Base-by-base conservation (phyloP, 441 rosid species). In the Aleurites moluccanus region DNA sequence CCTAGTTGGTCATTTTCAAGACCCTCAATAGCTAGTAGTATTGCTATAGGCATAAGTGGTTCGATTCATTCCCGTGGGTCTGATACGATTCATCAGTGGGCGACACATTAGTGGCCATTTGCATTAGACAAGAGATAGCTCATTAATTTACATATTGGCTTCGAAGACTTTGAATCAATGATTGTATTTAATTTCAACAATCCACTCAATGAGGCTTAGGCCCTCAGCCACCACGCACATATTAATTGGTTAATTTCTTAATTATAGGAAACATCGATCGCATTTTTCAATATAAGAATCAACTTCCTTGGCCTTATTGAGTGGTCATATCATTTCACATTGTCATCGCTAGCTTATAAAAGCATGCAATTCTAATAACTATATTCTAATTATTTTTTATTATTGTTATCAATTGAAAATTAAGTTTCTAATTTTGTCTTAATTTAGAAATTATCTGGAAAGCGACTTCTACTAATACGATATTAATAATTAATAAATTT, bases 1-100 rank as follows among this genome's bases (percentile, higher is more conserved):
- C 89, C 86, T 71, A 73, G 89, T 75, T 72, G 86, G 85, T 83
- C 83, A 47, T 67, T 83, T 73, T 85, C 88, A 66, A 73, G 77
- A 77, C 55, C 45, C 81, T 28, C 8, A 2, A 27, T 72, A 73
- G n/a, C n/a, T n/a, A n/a, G n/a, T n/a, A n/a, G n/a, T n/a, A n/a
- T n/a, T n/a, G 10, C 21, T 0, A 45, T 67, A 52, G 42, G 42
- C 42, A 5, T 35, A 35, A 35, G 40, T 35, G 40, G 40, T 35
- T 35, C 5, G 9, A 42, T 42, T 38, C 0, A 49, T 52, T 76
- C 63, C 69, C 76, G 79, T 77, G 86, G 83, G 83, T 70, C 81
- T 79, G 28, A 49, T 15, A 28, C 38, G 67, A 35, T 69, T 47
- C 73, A 79, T 62, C 60, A 79, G 74, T 85, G 85, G 85, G 67